Evolutionary conservation across 2,329 filamentous ascomycete genomes (phyloP).

Genomic region (Colletotrichum spinosum): DNA sequence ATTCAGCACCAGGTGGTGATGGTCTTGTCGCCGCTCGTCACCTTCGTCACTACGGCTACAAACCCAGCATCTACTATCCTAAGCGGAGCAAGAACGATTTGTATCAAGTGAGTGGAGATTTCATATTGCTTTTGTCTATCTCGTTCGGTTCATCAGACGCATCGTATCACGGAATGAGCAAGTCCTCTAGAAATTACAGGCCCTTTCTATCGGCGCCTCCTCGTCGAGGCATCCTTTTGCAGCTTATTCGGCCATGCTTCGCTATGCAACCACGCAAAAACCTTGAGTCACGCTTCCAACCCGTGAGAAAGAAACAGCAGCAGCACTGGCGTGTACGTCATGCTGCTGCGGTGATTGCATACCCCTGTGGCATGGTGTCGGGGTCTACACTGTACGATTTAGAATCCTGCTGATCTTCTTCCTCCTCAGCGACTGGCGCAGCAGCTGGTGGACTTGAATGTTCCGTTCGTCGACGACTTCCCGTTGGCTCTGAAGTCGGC

Average conservation of each 20-base stretch:
- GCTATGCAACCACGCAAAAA: constrained; percentile 26
- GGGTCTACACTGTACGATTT: constrained; percentile 3
- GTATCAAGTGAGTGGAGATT: constrained; percentile 72
- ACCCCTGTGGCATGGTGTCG: not conserved
- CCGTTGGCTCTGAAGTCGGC: constrained; percentile 70
- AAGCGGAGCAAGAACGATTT: constrained; percentile 92
- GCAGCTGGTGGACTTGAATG: constrained; percentile 84
- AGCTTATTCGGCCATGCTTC: constrained; percentile 8
- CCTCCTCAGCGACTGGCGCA: constrained; percentile 76
- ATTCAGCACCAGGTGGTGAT: constrained; percentile 76
- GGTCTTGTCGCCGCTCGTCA: constrained; percentile 95
- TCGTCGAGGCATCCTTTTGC: constrained; percentile 13
- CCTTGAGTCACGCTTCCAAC: constrained; percentile 10
- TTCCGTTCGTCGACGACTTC: constrained; percentile 90
- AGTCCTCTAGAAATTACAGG: constrained; percentile 5
- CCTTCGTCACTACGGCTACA: constrained; percentile 91
- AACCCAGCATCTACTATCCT: constrained; percentile 89
- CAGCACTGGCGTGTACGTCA: constrained; percentile 12
- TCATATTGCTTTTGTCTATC: constrained; percentile 30
- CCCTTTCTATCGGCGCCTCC: constrained; percentile 27
- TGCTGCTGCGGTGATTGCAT: constrained; percentile 8
- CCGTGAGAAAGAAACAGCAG: constrained; percentile 26
- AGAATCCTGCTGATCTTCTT: constrained; percentile 44
- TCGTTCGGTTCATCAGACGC: constrained; percentile 14
- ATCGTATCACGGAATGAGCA: constrained; percentile 16